phyloP scores from a whole-genome alignment of 495 filamentous ascomycete genomes.

The Aspergillus avenaceus region DNA sequence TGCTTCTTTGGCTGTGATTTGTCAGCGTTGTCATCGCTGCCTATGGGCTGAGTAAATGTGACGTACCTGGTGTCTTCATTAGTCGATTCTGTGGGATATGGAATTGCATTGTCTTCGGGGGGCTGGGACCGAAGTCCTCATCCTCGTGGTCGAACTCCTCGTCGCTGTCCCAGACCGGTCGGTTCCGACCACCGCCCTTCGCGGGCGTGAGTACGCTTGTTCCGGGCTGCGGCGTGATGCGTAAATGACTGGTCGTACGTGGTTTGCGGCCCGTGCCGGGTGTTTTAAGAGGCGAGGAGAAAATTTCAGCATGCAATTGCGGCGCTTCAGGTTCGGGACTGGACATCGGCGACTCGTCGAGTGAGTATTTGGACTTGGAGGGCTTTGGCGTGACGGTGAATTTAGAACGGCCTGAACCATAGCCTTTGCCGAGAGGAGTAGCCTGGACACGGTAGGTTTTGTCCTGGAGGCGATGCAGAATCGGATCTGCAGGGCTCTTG shows the following conservation, averaged over 20 bases:
- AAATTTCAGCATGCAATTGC: constrained; percentile 78
- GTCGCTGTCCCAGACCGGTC: constrained; percentile 60
- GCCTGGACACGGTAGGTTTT: constrained; percentile 92
- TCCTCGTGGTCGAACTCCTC: constrained; percentile 52
- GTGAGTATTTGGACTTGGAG: constrained; percentile 24
- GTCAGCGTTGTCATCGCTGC: constrained; percentile 1
- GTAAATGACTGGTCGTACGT: constrained; percentile 29
- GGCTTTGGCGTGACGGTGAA: constrained; percentile 35
- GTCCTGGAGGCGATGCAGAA: constrained; percentile 84
- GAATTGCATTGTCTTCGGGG: constrained; percentile 97
- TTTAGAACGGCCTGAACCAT: constrained; percentile 29
- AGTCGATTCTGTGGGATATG: constrained; percentile 81
- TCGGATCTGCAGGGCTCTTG: constrained; percentile 52
- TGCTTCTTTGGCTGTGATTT: constrained; percentile 70
- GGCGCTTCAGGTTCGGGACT: constrained; percentile 76
- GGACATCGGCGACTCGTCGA: constrained; percentile 61
- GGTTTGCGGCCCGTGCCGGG: constrained; percentile 36
- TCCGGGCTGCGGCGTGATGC: constrained; percentile 58
- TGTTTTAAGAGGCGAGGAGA: constrained; percentile 63
- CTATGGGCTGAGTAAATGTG: constrained; percentile 14
- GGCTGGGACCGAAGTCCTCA: constrained; percentile 59
- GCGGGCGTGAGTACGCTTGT: constrained; percentile 74
- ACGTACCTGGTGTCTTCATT: constrained; percentile 86
- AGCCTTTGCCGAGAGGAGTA: constrained; percentile 66
- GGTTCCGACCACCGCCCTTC: constrained; percentile 26